A percentile compares a stretch with the other conserved stretches of the same genome.
Conservation (phyloP, 306 rosid genomes). For the Trichosanthes cucumerina region DNA sequence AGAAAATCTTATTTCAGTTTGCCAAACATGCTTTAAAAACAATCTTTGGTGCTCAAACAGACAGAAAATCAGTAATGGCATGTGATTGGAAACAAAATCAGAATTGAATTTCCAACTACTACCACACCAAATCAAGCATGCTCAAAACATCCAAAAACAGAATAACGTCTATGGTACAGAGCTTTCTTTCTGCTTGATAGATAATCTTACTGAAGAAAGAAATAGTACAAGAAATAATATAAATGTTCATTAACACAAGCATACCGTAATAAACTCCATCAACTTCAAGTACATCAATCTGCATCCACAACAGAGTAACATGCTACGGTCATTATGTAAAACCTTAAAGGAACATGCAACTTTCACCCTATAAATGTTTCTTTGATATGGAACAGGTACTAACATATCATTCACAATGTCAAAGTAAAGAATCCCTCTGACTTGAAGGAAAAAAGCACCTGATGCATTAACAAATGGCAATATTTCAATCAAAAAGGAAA, state of each 20-base stretch:
- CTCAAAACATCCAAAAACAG: background rate
- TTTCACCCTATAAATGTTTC: background rate
- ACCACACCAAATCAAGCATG: background rate
- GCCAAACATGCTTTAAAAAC: background rate
- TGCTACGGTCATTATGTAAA: background rate
- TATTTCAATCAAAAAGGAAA: too few relatives aligned
- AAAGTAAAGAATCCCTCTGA: background rate
- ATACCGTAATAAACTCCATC: constrained; percentile 87
- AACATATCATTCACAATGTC: background rate
- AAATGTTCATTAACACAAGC: background rate
- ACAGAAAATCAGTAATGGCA: background rate
- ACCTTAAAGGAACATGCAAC: background rate
- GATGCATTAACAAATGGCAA: background rate
- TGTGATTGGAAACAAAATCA: background rate
- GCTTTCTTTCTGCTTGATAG: background rate
- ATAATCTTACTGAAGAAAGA: background rate
- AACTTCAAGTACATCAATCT: constrained; percentile 97
- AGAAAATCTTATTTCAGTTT: background rate
- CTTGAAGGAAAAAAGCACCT: background rate
- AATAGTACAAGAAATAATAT: background rate
- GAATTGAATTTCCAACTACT: background rate
- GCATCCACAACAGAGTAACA: constrained; percentile 19
- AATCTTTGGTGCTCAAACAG: background rate
- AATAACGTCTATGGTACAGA: background rate
- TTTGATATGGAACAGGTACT: background rate